Base-by-base conservation (phyloP, 441 rosid species). In the Macaranga tanarius region DNA sequence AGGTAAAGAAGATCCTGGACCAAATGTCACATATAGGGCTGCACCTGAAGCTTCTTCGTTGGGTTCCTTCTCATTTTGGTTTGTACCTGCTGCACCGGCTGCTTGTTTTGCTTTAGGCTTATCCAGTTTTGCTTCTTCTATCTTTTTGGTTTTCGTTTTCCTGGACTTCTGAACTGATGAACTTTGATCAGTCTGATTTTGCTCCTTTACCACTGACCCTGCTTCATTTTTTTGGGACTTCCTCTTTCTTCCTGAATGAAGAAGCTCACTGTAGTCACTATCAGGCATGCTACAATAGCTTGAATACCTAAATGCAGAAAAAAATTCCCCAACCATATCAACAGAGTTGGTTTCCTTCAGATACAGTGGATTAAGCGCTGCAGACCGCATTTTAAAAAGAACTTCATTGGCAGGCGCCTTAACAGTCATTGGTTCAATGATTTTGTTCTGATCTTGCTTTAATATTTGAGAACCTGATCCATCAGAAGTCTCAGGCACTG, bases 1-100 rank as follows among this genome's bases (percentile, higher is more conserved):
- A 50, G 97, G 97, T 77, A 93, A 73, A 62, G 78, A 44, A n/a
- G 88, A 81, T 70, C 89, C 93, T 2, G 92, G 90, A 63, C 84
- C 87, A 80, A 93, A 91, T 23, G 87, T 70, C 71, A 84, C 86
- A 54, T 70, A 67, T 45, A 93, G 88, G 62, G 84, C 77, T 71
- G 86, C 86, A 65, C 79, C 75, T 19, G 75, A 51, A 74, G 74
- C 71, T 57, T 71, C 73, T 70, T 31, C 77, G 48, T 38, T 72
- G 28, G 79, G 59, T 44, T 77, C 79, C 73, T 51, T 67, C 22
- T 67, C 75, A 38, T 72, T 83, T 69, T 34, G 69, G 79, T 79
- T 79, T 74, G 40, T 54, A 67, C 72, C 71, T 19, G 77, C 50
- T 65, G 69, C 77, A 73, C 64, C 57, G 42, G 51, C 72, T 57